These are phyloP conservation scores for Talaromyces pinophilus DNA, from an alignment of 2,329 filamentous ascomycete species.

Conservation along the genomic window DNA sequence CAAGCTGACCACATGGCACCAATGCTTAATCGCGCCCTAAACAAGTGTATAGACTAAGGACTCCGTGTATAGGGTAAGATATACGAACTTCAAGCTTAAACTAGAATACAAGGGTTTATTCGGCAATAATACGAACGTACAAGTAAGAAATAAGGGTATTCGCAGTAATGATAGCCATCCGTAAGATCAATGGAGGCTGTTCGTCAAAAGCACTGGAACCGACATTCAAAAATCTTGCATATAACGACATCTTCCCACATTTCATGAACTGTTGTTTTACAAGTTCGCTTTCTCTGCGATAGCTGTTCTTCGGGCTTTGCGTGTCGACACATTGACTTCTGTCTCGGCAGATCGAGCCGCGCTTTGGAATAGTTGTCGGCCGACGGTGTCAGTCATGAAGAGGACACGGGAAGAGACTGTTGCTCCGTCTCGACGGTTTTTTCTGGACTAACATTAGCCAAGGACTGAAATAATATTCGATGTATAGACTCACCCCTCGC, in stretches of 20 bases:
- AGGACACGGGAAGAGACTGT: slow-evolving; percentile 84
- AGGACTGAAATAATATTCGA: not conserved
- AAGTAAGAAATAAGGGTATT: slow-evolving; percentile 2
- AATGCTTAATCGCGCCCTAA: slow-evolving; percentile 1
- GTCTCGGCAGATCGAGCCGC: slow-evolving; percentile 32
- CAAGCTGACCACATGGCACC: not conserved
- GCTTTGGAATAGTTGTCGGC: slow-evolving; percentile 63
- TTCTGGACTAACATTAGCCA: slow-evolving; percentile 45
- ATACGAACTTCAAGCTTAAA: not conserved
- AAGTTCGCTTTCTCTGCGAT: slow-evolving; percentile 38
- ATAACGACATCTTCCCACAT: not conserved
- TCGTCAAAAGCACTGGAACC: not conserved
- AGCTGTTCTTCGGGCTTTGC: slow-evolving; percentile 40
- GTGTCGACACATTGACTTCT: slow-evolving; percentile 37
- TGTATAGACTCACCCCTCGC: slow-evolving; percentile 65
- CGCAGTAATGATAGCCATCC: not conserved
- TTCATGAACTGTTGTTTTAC: not conserved
- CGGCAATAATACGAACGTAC: not conserved
- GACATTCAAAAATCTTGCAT: not conserved
- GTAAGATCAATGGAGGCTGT: not conserved
- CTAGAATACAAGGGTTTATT: not conserved
- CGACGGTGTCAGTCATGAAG: slow-evolving; percentile 72
- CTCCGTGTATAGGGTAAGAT: not conserved
- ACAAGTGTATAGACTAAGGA: not conserved
- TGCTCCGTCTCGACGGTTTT: slow-evolving; percentile 90